Evolutionary conservation across 78 protist species (phyloP).

Genomic region (Anaeramoeba flamelloides): DNA sequence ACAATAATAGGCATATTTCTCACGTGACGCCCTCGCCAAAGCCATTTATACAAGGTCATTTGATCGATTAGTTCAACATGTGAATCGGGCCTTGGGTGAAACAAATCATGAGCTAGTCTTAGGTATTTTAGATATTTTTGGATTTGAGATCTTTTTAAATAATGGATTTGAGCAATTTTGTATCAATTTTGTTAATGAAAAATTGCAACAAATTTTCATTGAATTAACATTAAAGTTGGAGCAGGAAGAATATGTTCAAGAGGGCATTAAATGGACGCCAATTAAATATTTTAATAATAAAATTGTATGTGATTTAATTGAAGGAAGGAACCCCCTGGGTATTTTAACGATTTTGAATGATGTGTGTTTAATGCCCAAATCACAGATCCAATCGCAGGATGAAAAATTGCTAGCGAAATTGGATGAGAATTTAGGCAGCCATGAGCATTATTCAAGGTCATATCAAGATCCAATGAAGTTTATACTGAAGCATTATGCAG

Average conservation of each 20-base stretch:
- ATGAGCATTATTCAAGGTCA: background rate
- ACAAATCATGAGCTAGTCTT: background rate
- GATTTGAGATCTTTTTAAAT: background rate
- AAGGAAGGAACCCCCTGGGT: background rate
- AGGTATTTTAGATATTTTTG: background rate
- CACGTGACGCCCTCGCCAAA: background rate
- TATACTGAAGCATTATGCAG: background rate
- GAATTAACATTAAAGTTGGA: background rate
- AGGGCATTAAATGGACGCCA: background rate
- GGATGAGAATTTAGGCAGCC: background rate
- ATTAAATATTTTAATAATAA: background rate
- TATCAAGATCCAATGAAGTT: background rate
- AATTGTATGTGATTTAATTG: background rate
- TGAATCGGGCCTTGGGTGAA: background rate
- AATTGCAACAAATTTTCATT: conserved; percentile 14
- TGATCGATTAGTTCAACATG: background rate
- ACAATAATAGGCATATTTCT: background rate
- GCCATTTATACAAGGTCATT: background rate
- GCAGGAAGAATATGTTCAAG: background rate
- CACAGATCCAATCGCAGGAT: background rate
- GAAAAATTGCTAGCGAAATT: background rate
- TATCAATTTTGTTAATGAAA: background rate
- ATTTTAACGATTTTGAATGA: background rate
- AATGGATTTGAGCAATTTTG: conserved; percentile 1
- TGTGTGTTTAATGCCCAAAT: background rate